Percentiles rank a stretch among this genome's conserved stretches.
phyloP scores from a whole-genome alignment of 495 filamentous ascomycete species.

The Echria macrotheca region DNA sequence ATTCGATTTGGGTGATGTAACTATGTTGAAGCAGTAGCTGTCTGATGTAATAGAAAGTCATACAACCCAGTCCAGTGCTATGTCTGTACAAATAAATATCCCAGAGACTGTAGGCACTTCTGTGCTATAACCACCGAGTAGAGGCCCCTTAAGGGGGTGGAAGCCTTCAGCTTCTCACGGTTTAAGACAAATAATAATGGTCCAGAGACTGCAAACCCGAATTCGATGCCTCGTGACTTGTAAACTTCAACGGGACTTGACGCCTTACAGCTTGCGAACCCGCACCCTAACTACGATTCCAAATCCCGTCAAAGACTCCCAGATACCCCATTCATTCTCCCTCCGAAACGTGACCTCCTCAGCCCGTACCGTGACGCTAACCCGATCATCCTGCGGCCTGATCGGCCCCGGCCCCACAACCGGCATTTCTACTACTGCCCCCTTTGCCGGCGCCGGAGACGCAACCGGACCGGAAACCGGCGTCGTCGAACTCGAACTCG shows the following conservation, averaged over 20 bases:
- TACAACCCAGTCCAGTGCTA: too few species aligned
- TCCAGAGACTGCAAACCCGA: too few species aligned
- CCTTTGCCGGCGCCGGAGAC: background rate
- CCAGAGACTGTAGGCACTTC: too few species aligned
- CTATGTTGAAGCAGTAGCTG: background rate
- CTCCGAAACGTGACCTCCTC: slow-evolving; percentile 48
- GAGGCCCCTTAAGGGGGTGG: too few species aligned
- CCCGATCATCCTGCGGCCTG: slow-evolving; percentile 9
- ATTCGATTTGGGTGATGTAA: slow-evolving; percentile 54
- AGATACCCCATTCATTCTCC: slow-evolving; percentile 50
- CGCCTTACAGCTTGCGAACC: background rate
- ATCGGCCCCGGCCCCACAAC: background rate
- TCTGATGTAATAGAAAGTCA: too few species aligned
- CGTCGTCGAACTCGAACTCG: too few species aligned
- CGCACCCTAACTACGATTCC: slow-evolving; percentile 40
- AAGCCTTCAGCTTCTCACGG: too few species aligned
- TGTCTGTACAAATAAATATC: too few species aligned
- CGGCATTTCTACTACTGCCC: background rate
- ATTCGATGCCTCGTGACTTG: too few species aligned
- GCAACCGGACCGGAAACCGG: too few species aligned
- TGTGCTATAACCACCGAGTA: too few species aligned
- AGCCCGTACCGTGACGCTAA: slow-evolving; percentile 38
- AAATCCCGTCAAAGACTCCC: slow-evolving; percentile 45
- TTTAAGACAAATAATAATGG: too few species aligned
- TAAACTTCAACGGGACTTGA: background rate